phyloP scores from a whole-genome alignment of 768 basidiomycete genomes.

The Austroboletus eburneus region DNA sequence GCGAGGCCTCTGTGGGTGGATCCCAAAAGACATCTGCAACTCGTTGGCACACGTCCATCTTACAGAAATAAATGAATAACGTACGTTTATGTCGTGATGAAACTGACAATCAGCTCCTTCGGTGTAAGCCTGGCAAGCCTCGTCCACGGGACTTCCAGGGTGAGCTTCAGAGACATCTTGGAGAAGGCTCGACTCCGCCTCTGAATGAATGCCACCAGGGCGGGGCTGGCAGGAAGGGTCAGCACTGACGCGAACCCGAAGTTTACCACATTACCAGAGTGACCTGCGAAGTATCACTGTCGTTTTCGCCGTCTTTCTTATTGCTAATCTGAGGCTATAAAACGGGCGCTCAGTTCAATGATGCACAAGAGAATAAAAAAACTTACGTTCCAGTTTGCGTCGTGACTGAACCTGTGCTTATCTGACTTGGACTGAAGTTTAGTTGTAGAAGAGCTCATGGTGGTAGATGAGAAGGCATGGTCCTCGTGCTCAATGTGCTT shows the following conservation, averaged over 20 bases:
- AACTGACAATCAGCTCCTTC: conserved; percentile 35
- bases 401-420: conserved; percentile 26
- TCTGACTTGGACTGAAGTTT: too few relatives aligned
- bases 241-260: too few relatives aligned
- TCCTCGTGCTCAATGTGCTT: too few relatives aligned
- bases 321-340: too few relatives aligned
- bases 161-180: conserved; percentile 12
- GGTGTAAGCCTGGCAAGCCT: conserved; percentile 28
- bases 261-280: too few relatives aligned
- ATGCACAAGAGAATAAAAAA: not conserved
- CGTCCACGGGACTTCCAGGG: conserved; percentile 21
- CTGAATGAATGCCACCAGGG: not conserved
- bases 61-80: conserved; percentile 2
- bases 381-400: conserved; percentile 5
- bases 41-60: not conserved
- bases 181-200: not conserved
- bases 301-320: not conserved
- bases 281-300: too few relatives aligned
- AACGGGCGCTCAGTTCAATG: not conserved
- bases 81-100: conserved; percentile 32
- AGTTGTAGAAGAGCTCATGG: too few relatives aligned
- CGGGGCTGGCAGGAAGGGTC: not conserved
- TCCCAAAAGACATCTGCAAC: not conserved
- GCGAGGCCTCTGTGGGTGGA: conserved; percentile 3
- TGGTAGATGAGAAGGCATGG: too few relatives aligned